Base-by-base conservation (phyloP, 192 early-diverging fungal species). In the Funneliformis geosporum region DNA sequence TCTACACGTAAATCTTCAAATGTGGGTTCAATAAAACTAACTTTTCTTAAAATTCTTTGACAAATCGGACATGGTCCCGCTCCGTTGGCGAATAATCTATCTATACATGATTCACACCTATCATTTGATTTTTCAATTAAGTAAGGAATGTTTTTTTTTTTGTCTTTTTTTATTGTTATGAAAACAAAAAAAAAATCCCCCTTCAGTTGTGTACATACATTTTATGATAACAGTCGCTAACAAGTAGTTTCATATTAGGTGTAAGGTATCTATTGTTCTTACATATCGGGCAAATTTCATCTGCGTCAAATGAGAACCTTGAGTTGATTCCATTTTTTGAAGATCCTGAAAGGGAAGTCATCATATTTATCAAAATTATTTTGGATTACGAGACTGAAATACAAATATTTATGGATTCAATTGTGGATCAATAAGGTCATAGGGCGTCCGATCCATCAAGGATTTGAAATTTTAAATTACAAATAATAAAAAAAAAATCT, bases 1-100 rank as follows among this genome's bases (percentile, higher is more conserved):
- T 99, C 97, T 12, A 98, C 96, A 4, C 88, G 88, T 27, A 99
- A 87, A 83, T 99, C 95, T 83, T 98, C 97, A 84, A 99, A 99
- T 21, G 93, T 95, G 62, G 95, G 96, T 61, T 88, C 88, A 70
- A 93, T 91, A 85, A 97, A 98, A 55, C 95, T 88, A 77, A 86
- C 89, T 79, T 95, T 96, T 77, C 94, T 84, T 61, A 99, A 87
- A 18, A 90, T 92, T 60, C 87, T 87, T 23, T 89, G 88, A 87
- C 96, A 99, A 21, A 94, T 92, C 0, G 67, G 67, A 82, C 97
- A 99, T 6, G 95, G 94, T 2, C 93, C 95, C 23, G 96, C 93
- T 3, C 97, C 97, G 44, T 89, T 85, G 39, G 87, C 84, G 85
- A 96, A 99, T 46, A 94, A 81, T 25, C 93, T 89, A 74, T 94